A percentile compares a stretch with the other conserved stretches of the same genome.
These are phyloP conservation scores for Daldinia grandis DNA, from an alignment of 495 filamentous ascomycete species.

Conservation along the genomic window DNA sequence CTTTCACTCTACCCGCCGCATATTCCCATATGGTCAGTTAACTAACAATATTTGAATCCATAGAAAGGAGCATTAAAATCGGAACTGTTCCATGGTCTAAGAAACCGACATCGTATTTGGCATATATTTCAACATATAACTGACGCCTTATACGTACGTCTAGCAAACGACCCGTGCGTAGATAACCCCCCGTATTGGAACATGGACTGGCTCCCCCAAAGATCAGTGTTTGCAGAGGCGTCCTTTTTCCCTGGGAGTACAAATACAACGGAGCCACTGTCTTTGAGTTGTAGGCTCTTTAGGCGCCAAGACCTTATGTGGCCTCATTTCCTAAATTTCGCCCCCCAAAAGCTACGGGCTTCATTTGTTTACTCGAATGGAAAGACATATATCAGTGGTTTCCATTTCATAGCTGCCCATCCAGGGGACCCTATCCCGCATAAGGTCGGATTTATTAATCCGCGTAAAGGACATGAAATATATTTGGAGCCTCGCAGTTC, in stretches of 20 bases:
- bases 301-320: neutral
- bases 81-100: neutral
- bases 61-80: neutral
- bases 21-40: neutral
- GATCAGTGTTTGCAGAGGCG: neutral
- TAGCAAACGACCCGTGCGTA: neutral
- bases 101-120: neutral
- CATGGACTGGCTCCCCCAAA: neutral
- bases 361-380: neutral
- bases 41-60: neutral
- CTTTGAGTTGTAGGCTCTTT: neutral
- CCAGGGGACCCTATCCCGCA: no score
- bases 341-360: neutral
- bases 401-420: neutral
- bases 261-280: neutral
- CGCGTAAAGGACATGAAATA: neutral
- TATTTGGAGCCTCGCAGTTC: neutral
- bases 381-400: neutral
- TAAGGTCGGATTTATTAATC: neutral
- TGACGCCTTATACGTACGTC: neutral
- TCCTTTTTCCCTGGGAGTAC: neutral
- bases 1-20: neutral
- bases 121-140: neutral
- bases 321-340: neutral
- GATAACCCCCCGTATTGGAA: neutral